Evolutionary conservation across 179 eudicot genomes (phyloP), one percentile per base, ranked within the genome.

Genomic region (Carnegiea gigantea): DNA sequence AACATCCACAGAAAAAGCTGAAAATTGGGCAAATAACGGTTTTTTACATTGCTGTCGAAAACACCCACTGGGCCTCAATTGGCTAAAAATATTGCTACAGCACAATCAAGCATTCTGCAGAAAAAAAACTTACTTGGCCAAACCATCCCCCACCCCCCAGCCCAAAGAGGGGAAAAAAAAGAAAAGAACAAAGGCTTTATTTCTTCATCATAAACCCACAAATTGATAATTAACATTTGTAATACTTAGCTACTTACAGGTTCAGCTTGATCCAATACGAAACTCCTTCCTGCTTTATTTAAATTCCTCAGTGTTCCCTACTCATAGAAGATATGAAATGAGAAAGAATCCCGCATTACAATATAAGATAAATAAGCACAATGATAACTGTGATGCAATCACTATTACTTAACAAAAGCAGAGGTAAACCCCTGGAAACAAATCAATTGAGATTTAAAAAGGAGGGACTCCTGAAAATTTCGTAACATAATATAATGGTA

Each of bases 241-340:
- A 51, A 3, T 14, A 51, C 3, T 51, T 13, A 12, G 33, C 51
- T 75, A 81, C 83, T 81, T 81, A 81, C 79, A 75, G 74, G 79
- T 75, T 81, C 83, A 75, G 79, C 75, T 48, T 65, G 79, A 44
- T 81, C 83, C 36, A 49, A 59, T 49, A 75, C 24, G 51, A 65
- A 76, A 43, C 79, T 81, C 73, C 83, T 76, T 49, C 79, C 78
- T 76, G 75, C 75, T 64, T 76, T 81, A 30, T 73, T 81, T 48
- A 81, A 67, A 49, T 81, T 81, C 64, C 83, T 81, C 54, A 81
- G 75, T 33, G 83, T 81, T 76, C 83, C 83, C 83, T 81, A 76
- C 33, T 75, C 67, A 64, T 30, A 81, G 46, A 33, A 49, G 17
- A 75, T 33, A 67, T 36, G 53, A 81, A 33, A 80, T 80, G 73